These are phyloP conservation scores for Sphaerulina vaccinii DNA, from an alignment of 2,329 filamentous ascomycete genomes.

Conservation along the genomic window DNA sequence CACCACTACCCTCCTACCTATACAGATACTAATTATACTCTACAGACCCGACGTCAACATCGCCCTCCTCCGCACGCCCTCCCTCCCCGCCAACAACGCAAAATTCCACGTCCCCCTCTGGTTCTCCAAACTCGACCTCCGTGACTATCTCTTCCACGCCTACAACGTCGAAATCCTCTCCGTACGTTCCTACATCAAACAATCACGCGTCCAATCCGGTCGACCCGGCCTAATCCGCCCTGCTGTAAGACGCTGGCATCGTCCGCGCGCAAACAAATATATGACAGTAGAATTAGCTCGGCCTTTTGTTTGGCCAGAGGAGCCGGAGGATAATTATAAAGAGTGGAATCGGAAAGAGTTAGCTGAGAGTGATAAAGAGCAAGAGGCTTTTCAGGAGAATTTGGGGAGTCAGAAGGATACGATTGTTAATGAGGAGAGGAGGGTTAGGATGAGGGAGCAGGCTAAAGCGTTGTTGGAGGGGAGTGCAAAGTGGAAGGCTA, in stretches of 20 bases:
- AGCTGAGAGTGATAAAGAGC: conserved; percentile 36
- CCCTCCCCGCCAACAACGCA: conserved; percentile 75
- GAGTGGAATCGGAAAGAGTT: conserved; percentile 40
- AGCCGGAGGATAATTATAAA: conserved; percentile 58
- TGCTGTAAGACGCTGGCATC: conserved; percentile 56
- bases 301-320: conserved; percentile 84
- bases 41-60: conserved; percentile 76
- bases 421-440: conserved; percentile 42
- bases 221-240: conserved; percentile 32
- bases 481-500: conserved; percentile 56
- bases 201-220: conserved; percentile 61
- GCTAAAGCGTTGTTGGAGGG: conserved; percentile 63
- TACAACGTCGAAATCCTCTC: conserved; percentile 73
- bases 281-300: conserved; percentile 90
- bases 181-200: conserved; percentile 78
- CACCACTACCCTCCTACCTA: not conserved
- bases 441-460: conserved; percentile 55
- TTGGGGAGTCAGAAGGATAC: conserved; percentile 36
- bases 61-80: conserved; percentile 71
- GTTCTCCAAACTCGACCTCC: conserved; percentile 94
- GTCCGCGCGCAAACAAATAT: conserved; percentile 74
- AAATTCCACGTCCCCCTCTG: conserved; percentile 86
- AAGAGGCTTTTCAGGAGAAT: conserved; percentile 41
- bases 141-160: conserved; percentile 86
- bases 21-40: conserved; percentile 10